A percentile compares a stretch with the other conserved stretches of the same genome.
phyloP scores from a whole-genome alignment of 768 basidiomycete genomes.

The Rhodosporidiobolus sp. region DNA sequence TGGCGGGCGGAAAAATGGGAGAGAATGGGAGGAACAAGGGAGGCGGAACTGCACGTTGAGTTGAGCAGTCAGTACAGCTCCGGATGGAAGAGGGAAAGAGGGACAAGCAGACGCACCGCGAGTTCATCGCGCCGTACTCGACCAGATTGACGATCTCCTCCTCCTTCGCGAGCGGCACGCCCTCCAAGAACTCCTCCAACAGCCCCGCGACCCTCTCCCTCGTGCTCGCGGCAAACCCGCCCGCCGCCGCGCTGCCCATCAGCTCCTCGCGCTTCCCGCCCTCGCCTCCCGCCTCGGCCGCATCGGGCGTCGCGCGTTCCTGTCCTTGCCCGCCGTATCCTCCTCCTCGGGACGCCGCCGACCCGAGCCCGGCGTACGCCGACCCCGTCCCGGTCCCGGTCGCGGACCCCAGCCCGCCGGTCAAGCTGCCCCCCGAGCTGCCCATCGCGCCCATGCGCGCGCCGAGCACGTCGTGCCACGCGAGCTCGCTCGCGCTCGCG shows the following conservation, averaged over 20 bases:
- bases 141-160: slow-evolving; percentile 28
- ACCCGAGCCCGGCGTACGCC: no score
- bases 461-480: slow-evolving; percentile 34
- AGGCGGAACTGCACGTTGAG: slow-evolving; percentile 15
- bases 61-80: neutral
- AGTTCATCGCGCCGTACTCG: slow-evolving; percentile 42
- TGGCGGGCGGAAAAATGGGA: slow-evolving; percentile 21
- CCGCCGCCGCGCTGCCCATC: slow-evolving; percentile 31
- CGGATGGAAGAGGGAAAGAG: neutral
- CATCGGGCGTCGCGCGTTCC: slow-evolving; percentile 4
- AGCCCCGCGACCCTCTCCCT: slow-evolving; percentile 19
- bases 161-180: slow-evolving; percentile 14
- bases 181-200: slow-evolving; percentile 9
- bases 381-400: neutral
- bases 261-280: slow-evolving; percentile 21
- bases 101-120: slow-evolving; percentile 6
- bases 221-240: slow-evolving; percentile 29
- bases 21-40: slow-evolving; percentile 31
- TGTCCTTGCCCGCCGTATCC: neutral
- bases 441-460: slow-evolving; percentile 6
- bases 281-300: neutral
- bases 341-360: neutral
- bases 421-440: neutral
- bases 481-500: slow-evolving; percentile 22
- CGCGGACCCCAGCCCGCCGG: neutral